These are phyloP conservation scores for Solanum tarapatanum DNA, from an alignment of 257 asterid species.

Conservation along the genomic window DNA sequence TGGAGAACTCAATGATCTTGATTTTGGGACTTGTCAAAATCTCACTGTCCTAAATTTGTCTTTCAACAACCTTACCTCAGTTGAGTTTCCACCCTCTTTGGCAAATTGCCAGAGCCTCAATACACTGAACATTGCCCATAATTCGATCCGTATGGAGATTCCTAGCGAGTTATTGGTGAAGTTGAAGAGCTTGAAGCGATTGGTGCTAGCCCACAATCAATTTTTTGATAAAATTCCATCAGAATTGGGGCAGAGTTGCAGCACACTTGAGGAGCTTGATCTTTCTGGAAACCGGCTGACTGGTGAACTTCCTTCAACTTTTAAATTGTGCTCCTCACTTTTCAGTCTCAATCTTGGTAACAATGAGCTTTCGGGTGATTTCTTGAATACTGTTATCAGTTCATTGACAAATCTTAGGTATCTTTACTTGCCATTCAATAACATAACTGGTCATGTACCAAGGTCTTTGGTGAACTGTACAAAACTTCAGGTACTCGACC, in stretches of 20 bases:
- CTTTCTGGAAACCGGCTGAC: constrained; percentile 49
- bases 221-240: constrained; percentile 61
- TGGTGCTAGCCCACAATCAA: constrained; percentile 39
- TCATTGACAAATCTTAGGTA: constrained; percentile 38
- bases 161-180: constrained; percentile 42
- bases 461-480: constrained; percentile 43
- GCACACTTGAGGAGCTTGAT: constrained; percentile 62
- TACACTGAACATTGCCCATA: constrained; percentile 47
- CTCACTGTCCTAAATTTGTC: constrained; percentile 50
- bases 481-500: constrained; percentile 59
- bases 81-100: constrained; percentile 42
- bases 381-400: constrained; percentile 58
- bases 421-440: constrained; percentile 49
- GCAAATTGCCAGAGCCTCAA: constrained; percentile 49
- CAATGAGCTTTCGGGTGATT: constrained; percentile 71
- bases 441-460: constrained; percentile 64
- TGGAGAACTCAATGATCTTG: constrained; percentile 27
- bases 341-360: constrained; percentile 44
- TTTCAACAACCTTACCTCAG: constrained; percentile 38
- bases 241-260: constrained; percentile 42
- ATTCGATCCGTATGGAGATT: constrained; percentile 32
- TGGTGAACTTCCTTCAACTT: constrained; percentile 57
- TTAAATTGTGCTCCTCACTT: constrained; percentile 45
- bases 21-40: constrained; percentile 43
- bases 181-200: constrained; percentile 38